Conservation (phyloP, 805 yeast genomes). For the Candida odintsovae region DNA sequence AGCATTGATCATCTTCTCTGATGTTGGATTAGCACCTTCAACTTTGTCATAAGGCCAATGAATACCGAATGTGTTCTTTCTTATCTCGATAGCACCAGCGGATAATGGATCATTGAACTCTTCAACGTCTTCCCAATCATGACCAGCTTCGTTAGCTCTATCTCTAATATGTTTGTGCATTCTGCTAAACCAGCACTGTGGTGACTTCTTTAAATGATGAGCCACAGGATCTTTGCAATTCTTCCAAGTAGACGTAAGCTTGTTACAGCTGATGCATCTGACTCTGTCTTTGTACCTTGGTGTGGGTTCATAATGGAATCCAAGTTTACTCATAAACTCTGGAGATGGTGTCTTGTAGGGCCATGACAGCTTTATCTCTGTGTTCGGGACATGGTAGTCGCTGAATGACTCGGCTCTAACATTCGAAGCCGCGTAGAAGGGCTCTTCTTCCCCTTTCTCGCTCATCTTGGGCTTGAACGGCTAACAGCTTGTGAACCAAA, state of each 20-base stretch:
- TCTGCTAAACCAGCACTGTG: conserved; percentile 28
- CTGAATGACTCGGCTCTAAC: conserved; percentile 13
- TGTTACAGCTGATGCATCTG: conserved; percentile 51
- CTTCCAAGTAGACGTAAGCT: conserved; percentile 56
- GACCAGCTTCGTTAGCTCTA: conserved; percentile 12
- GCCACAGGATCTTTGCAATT: conserved; percentile 39
- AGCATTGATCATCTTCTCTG: conserved; percentile 42
- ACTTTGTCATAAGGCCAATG: conserved; percentile 42
- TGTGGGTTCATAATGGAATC: conserved; percentile 60
- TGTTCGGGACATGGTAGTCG: conserved; percentile 9
- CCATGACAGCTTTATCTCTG: conserved; percentile 16
- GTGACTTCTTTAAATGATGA: conserved; percentile 36
- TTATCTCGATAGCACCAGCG: conserved; percentile 25
- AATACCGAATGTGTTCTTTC: conserved; percentile 35
- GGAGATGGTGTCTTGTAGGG: conserved; percentile 24
- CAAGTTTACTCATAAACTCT: conserved; percentile 45
- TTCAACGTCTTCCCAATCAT: conserved; percentile 15
- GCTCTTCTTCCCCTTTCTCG: background rate
- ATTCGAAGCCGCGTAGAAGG: conserved; percentile 1
- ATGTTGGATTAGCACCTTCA: conserved; percentile 34
- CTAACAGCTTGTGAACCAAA: too few species aligned
- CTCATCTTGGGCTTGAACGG: background rate
- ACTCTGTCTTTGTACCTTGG: conserved; percentile 44
- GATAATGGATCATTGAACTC: conserved; percentile 31
- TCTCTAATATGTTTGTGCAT: conserved; percentile 21